These are phyloP conservation scores for Diaporthe batatas DNA, from an alignment of 2,329 filamentous ascomycete species.

Conservation along the genomic window DNA sequence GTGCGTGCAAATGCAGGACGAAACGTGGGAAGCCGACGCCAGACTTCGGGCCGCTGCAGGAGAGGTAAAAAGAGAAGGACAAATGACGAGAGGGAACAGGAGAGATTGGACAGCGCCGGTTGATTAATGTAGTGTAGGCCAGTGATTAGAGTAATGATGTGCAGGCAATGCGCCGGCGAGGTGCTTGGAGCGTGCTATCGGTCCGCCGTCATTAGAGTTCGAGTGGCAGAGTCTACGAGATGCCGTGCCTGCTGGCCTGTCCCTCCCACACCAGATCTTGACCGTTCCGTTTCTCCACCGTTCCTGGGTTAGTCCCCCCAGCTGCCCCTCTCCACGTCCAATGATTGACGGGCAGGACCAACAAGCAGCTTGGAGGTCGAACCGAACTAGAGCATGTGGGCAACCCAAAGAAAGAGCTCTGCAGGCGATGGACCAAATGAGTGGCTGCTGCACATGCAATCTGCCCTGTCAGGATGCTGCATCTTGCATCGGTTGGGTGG, in stretches of 20 bases:
- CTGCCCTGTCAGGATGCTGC: slow-evolving; percentile 6
- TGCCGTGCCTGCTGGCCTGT: neutral
- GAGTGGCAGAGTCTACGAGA: slow-evolving; percentile 15
- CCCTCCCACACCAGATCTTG: slow-evolving; percentile 3
- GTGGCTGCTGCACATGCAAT: slow-evolving; percentile 10
- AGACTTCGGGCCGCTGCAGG: slow-evolving; percentile 27
- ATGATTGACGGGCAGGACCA: neutral
- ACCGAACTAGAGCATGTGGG: slow-evolving; percentile 5
- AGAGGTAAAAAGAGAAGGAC: neutral
- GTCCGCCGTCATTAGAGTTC: slow-evolving; percentile 27
- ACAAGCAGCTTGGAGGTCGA: neutral
- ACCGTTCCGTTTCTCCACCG: slow-evolving; percentile 14
- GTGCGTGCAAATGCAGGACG: neutral
- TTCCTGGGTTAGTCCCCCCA: neutral
- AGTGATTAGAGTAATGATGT: slow-evolving; percentile 15
- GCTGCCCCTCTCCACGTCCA: neutral
- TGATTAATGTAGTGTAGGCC: slow-evolving; percentile 10
- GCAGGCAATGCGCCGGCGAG: slow-evolving; percentile 14
- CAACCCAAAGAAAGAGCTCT: slow-evolving; percentile 8
- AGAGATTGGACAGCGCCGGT: slow-evolving; percentile 16
- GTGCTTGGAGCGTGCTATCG: slow-evolving; percentile 4
- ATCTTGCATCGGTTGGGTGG: slow-evolving; percentile 23
- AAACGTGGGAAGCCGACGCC: slow-evolving; percentile 20
- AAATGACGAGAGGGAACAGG: neutral
- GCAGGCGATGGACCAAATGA: slow-evolving; percentile 10